These are phyloP conservation scores for Tolypocladium pustulatum DNA, from an alignment of 2,329 filamentous ascomycete species.

Conservation along the genomic window DNA sequence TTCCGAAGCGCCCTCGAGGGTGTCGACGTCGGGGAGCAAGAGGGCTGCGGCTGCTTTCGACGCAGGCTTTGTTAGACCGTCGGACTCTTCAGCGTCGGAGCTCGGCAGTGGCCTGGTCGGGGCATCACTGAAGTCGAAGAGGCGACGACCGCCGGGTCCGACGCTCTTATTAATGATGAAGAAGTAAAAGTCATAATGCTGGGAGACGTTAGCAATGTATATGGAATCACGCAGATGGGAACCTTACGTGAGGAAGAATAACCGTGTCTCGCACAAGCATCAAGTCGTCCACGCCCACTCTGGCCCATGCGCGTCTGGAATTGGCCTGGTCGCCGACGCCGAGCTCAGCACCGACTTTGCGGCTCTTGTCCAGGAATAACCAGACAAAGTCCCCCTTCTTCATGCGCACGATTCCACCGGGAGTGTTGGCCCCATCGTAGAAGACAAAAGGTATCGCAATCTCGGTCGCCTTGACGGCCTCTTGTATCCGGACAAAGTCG, in stretches of 20 bases:
- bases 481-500: constrained; percentile 76
- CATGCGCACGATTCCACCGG: constrained; percentile 72
- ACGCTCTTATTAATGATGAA: constrained; percentile 83
- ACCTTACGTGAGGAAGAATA: constrained; percentile 84
- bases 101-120: constrained; percentile 14
- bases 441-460: constrained; percentile 92
- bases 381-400: constrained; percentile 92
- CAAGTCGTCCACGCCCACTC: constrained; percentile 88
- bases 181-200: constrained; percentile 98
- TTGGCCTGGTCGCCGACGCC: constrained; percentile 62
- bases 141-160: constrained; percentile 57
- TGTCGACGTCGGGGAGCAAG: constrained; percentile 34
- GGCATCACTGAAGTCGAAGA: constrained; percentile 66
- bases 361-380: constrained; percentile 84
- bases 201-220: constrained; percentile 1
- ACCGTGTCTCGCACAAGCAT: constrained; percentile 85
- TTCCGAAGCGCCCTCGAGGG: constrained; percentile 64
- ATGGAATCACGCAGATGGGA: neutral
- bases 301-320: constrained; percentile 71
- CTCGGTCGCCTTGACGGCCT: constrained; percentile 79
- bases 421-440: constrained; percentile 86
- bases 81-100: neutral
- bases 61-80: constrained; percentile 19
- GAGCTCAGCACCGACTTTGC: constrained; percentile 79
- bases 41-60: constrained; percentile 27